phyloP scores from a whole-genome alignment of 139 green algal genomes.

The Chlorella ohadii region DNA sequence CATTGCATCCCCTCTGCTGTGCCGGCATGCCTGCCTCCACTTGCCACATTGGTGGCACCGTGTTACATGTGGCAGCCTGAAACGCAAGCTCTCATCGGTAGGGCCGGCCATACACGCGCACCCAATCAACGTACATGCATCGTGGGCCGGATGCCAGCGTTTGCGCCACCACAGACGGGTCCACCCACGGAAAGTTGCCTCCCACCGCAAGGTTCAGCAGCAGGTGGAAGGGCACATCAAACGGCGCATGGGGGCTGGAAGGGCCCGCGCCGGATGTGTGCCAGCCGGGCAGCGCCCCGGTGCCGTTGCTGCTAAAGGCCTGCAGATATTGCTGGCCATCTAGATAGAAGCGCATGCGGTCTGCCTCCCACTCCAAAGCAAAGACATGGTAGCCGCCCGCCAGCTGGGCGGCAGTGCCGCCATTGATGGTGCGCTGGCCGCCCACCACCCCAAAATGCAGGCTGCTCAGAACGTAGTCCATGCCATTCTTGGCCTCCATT shows the following conservation, averaged over 20 bases:
- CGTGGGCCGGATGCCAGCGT: background rate
- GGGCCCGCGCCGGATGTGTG: background rate
- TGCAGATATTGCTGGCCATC: background rate
- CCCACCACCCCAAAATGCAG: background rate
- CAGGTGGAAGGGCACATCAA: background rate
- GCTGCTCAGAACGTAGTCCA: background rate
- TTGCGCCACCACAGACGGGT: background rate
- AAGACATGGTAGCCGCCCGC: background rate
- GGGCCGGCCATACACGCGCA: background rate
- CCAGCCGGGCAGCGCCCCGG: background rate
- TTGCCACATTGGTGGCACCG: too few species aligned
- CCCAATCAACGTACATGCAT: background rate
- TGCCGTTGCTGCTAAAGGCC: background rate
- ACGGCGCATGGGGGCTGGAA: background rate
- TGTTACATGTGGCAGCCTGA: too few species aligned
- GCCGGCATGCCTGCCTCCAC: too few species aligned
- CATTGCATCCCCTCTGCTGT: too few species aligned
- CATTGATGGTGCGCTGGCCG: background rate
- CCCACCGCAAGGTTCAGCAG: conserved; percentile 4
- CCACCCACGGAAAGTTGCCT: background rate
- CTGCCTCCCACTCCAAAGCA: background rate
- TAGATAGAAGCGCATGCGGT: background rate
- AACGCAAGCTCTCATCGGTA: too few species aligned
- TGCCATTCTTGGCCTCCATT: background rate
- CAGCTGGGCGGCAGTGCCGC: background rate